Conservation (phyloP, 192 early-diverging fungal species). For the Gigaspora rosea region DNA sequence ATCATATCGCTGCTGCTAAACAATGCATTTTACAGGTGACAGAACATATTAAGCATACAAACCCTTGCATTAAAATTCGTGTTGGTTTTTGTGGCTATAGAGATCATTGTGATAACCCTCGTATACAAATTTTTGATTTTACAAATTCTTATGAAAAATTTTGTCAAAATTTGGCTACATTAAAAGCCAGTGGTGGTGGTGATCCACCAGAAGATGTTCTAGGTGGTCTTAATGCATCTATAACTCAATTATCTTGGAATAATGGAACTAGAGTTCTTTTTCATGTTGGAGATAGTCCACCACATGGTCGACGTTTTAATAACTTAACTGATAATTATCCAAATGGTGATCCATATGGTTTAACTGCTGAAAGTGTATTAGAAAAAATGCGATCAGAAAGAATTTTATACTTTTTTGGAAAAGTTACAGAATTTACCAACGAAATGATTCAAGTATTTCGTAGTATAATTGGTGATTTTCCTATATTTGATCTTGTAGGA, state of each 20-base stretch:
- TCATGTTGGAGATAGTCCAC: slow-evolving; percentile 28
- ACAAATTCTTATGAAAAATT: neutral
- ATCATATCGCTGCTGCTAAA: slow-evolving; percentile 18
- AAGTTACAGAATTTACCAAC: slow-evolving; percentile 22
- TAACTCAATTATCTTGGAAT: slow-evolving; percentile 18
- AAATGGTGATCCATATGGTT: slow-evolving; percentile 30
- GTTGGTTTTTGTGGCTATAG: slow-evolving; percentile 32
- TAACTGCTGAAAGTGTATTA: slow-evolving; percentile 29
- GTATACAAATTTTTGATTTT: neutral
- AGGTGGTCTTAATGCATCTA: slow-evolving; percentile 29
- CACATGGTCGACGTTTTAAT: slow-evolving; percentile 28
- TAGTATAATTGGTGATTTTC: slow-evolving; percentile 27
- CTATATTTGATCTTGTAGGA: slow-evolving; percentile 26
- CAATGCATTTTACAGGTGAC: slow-evolving; percentile 7
- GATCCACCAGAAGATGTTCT: slow-evolving; percentile 12
- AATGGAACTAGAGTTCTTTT: slow-evolving; percentile 16
- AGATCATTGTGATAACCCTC: neutral
- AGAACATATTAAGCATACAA: slow-evolving; percentile 7
- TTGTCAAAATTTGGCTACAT: neutral
- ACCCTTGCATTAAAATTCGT: slow-evolving; percentile 13
- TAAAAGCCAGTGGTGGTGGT: neutral
- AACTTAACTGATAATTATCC: neutral
- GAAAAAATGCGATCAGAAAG: neutral
- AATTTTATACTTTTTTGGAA: slow-evolving; percentile 30
- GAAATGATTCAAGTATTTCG: slow-evolving; percentile 28